phyloP scores from a whole-genome alignment of 257 asterid genomes.

The Solanum chaucha region DNA sequence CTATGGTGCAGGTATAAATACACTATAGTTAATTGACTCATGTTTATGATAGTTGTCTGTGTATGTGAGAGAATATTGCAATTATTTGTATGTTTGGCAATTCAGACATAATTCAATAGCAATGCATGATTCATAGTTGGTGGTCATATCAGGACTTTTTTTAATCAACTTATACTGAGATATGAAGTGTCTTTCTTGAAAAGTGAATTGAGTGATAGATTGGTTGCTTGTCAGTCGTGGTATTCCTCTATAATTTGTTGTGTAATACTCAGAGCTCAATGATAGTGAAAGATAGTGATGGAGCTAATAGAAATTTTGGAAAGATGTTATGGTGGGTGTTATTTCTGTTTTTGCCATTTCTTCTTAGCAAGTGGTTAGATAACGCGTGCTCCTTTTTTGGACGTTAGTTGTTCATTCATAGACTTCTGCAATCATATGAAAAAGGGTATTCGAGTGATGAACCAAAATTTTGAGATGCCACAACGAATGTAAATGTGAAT shows the following conservation, averaged over 20 bases:
- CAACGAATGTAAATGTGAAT: background rate
- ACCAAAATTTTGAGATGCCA: background rate
- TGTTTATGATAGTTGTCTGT: background rate
- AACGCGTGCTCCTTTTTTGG: background rate
- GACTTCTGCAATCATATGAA: background rate
- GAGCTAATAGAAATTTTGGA: background rate
- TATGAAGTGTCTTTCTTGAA: background rate
- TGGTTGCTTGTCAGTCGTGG: background rate
- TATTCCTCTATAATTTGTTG: background rate
- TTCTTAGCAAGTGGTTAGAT: background rate
- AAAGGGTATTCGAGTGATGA: background rate
- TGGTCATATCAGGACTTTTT: background rate
- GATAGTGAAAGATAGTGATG: background rate
- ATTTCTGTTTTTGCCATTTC: background rate
- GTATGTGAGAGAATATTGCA: background rate
- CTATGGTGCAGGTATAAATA: conserved; percentile 77
- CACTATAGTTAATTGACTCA: background rate
- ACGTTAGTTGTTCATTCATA: background rate
- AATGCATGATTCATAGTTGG: background rate
- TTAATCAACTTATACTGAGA: background rate
- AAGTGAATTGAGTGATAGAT: background rate
- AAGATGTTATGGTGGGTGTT: background rate
- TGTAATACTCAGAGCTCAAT: background rate
- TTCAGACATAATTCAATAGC: background rate
- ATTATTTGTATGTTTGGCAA: background rate